Percentiles rank a stretch among this genome's conserved stretches.
These are phyloP conservation scores for Mycena amicta DNA, from an alignment of 768 basidiomycete species.

Conservation along the genomic window DNA sequence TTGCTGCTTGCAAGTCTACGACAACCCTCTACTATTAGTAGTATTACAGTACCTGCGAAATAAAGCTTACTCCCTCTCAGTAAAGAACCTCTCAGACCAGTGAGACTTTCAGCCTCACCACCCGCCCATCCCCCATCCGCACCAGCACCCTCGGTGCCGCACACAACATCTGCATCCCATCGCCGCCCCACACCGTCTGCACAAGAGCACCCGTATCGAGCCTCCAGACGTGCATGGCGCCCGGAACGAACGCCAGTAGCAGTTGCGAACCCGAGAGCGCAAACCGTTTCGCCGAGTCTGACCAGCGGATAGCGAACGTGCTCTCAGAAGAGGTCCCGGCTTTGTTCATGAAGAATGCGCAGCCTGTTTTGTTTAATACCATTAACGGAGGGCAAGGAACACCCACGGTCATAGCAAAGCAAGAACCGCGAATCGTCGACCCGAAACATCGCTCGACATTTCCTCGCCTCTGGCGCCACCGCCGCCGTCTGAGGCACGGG, in stretches of 20 bases:
- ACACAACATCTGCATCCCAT: slow-evolving; percentile 11
- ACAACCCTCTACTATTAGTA: too few species aligned
- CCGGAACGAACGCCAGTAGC: slow-evolving; percentile 11
- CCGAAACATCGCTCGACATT: slow-evolving; percentile 22
- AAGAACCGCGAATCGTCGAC: slow-evolving; percentile 15
- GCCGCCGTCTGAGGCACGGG: slow-evolving; percentile 13
- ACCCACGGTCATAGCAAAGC: slow-evolving; percentile 21
- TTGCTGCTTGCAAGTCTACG: too few species aligned
- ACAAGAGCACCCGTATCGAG: slow-evolving; percentile 10
- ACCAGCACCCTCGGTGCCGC: slow-evolving; percentile 10
- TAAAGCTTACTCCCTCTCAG: too few species aligned
- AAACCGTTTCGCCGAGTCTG: slow-evolving; percentile 15
- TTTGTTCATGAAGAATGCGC: slow-evolving; percentile 22
- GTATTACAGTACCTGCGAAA: too few species aligned
- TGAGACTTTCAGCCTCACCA: slow-evolving; percentile 9
- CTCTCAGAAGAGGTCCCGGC: slow-evolving; percentile 14
- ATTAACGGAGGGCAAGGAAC: background rate
- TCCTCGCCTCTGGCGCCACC: slow-evolving; percentile 2
- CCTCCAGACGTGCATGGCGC: slow-evolving; percentile 13
- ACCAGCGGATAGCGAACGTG: slow-evolving; percentile 18
- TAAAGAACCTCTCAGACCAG: too few species aligned
- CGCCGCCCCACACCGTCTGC: slow-evolving; percentile 13
- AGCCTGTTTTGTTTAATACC: too few species aligned
- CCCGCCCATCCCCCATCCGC: slow-evolving; percentile 18
- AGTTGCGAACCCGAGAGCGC: slow-evolving; percentile 11